Conservation (phyloP, 768 basidiomycete genomes). For the Panellus pusillus region DNA sequence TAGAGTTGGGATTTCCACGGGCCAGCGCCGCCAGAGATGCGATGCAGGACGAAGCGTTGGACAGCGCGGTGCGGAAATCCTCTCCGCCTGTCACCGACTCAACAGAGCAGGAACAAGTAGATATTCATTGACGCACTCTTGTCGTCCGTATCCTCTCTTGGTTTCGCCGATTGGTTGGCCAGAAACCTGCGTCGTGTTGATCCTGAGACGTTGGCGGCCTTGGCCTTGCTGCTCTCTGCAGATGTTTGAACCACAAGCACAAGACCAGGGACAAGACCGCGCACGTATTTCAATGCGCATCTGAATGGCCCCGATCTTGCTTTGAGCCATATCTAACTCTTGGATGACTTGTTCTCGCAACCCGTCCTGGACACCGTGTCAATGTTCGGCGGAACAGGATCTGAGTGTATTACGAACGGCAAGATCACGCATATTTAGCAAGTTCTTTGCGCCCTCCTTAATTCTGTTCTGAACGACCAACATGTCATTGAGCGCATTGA, state of each 20-base stretch:
- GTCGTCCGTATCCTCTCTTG: conserved; percentile 30
- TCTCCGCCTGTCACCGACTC: conserved; percentile 40
- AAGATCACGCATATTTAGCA: conserved; percentile 59
- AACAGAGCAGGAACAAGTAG: not conserved
- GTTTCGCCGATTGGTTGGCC: conserved; percentile 22
- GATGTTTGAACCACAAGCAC: not conserved
- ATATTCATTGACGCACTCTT: conserved; percentile 17
- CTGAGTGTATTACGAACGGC: conserved; percentile 9
- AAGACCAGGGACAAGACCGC: conserved; percentile 21
- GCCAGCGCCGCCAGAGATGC: conserved; percentile 52
- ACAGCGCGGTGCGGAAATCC: conserved; percentile 72
- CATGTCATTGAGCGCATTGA: conserved; percentile 65
- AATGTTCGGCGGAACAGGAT: conserved; percentile 4
- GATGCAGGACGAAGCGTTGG: conserved; percentile 60
- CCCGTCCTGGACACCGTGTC: conserved; percentile 42
- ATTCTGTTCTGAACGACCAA: conserved; percentile 79
- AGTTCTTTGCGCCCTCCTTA: conserved; percentile 89
- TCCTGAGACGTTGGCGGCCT: conserved; percentile 14
- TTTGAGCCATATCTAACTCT: conserved; percentile 74
- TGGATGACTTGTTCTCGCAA: conserved; percentile 72
- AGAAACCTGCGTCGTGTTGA: conserved; percentile 19
- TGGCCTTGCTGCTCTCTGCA: conserved; percentile 5
- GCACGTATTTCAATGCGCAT: conserved; percentile 57
- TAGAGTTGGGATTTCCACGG: conserved; percentile 36
- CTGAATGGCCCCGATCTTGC: conserved; percentile 68